phyloP scores from a whole-genome alignment of 2,329 filamentous ascomycete genomes.

The Venturia asperata region DNA sequence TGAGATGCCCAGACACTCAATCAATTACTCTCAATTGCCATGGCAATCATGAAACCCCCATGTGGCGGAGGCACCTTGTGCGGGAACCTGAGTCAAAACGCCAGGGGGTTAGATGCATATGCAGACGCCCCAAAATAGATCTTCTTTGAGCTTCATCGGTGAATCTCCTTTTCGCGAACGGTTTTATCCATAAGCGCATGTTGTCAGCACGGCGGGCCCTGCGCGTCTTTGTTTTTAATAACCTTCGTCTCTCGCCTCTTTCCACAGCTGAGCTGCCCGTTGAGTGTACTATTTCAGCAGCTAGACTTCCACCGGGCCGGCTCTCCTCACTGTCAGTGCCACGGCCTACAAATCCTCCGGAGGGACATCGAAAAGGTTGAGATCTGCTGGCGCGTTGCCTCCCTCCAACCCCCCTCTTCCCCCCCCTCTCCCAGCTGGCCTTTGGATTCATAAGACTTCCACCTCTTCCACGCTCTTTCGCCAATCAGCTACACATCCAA shows the following conservation, averaged over 20 bases:
- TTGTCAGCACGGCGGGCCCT: background rate
- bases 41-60: background rate
- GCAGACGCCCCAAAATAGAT: background rate
- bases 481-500: background rate
- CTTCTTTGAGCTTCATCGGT: background rate
- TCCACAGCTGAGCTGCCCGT: background rate
- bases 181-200: background rate
- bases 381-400: background rate
- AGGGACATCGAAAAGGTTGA: background rate
- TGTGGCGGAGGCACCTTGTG: background rate
- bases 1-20: background rate
- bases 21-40: background rate
- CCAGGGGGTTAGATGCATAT: background rate
- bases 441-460: background rate
- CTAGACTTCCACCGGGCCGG: background rate
- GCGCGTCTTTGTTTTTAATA: background rate
- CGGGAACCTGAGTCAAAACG: slow-evolving; percentile 3
- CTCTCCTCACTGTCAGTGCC: slow-evolving; percentile 6
- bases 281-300: background rate
- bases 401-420: background rate
- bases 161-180: background rate
- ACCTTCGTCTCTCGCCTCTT: background rate
- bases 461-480: background rate
- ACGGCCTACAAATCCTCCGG: background rate
- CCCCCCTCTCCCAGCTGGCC: background rate